phyloP scores from a whole-genome alignment of 2,329 filamentous ascomycete species.

The Aureobasidium subglaciale region DNA sequence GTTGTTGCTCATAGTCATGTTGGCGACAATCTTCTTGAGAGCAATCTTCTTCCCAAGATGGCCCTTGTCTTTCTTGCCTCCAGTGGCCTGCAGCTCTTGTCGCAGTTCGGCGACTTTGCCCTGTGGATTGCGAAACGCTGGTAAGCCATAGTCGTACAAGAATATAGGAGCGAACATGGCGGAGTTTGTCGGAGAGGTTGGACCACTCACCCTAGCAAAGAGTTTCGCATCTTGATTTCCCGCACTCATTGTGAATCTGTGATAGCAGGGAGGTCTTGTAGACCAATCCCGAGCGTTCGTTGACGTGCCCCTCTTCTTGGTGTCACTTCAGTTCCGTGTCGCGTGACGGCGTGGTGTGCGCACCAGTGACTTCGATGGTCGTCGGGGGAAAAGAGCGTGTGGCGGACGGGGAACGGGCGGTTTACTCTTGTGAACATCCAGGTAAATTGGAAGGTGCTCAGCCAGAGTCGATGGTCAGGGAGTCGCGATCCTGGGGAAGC shows the following conservation, averaged over 20 bases:
- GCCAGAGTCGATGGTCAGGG: constrained; percentile 2
- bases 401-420: neutral
- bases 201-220: constrained; percentile 80
- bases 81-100: constrained; percentile 67
- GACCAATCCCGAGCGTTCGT: constrained; percentile 18
- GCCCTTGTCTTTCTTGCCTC: constrained; percentile 97
- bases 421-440: neutral
- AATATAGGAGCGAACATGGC: constrained; percentile 34
- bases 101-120: constrained; percentile 98
- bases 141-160: constrained; percentile 40
- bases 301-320: constrained; percentile 14
- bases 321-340: neutral
- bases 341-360: neutral
- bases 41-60: constrained; percentile 92
- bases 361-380: neutral
- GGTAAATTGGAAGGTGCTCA: neutral
- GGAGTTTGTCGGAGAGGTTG: neutral
- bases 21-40: constrained; percentile 98
- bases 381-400: neutral
- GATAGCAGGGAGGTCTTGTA: constrained; percentile 18
- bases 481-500: constrained; percentile 5
- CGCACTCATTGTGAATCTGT: constrained; percentile 48
- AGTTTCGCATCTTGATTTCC: constrained; percentile 95
- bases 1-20: constrained; percentile 99
- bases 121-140: constrained; percentile 52